Percentiles rank a stretch among this genome's conserved stretches.
phyloP scores from a whole-genome alignment of 768 basidiomycete species.

The Tricholoma furcatifolium region DNA sequence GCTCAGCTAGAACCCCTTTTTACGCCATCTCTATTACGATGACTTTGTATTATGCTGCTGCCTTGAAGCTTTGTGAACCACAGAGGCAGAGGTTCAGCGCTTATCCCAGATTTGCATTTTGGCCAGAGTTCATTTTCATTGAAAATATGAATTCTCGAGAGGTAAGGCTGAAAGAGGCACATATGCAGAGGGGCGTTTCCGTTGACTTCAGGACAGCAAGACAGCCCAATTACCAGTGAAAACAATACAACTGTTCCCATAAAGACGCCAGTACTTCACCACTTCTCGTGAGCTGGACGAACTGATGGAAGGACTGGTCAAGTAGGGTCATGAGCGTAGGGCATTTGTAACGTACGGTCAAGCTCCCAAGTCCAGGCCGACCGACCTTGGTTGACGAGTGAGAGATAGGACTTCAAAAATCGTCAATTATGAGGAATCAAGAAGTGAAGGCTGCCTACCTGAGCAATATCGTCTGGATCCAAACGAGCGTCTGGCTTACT shows the following conservation, averaged over 20 bases:
- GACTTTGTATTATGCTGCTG: too few relatives aligned
- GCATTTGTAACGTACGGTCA: constrained; percentile 52
- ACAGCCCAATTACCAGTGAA: too few relatives aligned
- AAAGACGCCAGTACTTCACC: constrained; percentile 22
- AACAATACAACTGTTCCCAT: neutral
- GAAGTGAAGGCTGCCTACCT: constrained; percentile 38
- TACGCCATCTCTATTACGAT: too few relatives aligned
- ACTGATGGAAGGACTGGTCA: constrained; percentile 21
- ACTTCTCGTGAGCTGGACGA: constrained; percentile 46
- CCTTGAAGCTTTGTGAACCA: too few relatives aligned
- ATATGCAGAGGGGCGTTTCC: too few relatives aligned
- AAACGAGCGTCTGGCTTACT: constrained; percentile 48
- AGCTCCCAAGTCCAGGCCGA: constrained; percentile 81
- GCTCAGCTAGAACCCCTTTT: too few relatives aligned
- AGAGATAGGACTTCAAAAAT: constrained; percentile 54
- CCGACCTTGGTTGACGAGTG: constrained; percentile 65
- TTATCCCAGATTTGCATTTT: too few relatives aligned
- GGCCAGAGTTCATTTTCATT: too few relatives aligned
- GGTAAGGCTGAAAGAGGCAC: too few relatives aligned
- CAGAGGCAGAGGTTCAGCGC: too few relatives aligned
- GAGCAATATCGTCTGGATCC: constrained; percentile 66
- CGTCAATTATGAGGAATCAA: neutral
- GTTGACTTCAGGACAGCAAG: too few relatives aligned
- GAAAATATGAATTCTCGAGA: too few relatives aligned
- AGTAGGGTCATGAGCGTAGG: neutral